Evolutionary conservation across 1,284 basidiomycete genomes (phyloP).

Genomic region (Ceraceosorus guamensis): DNA sequence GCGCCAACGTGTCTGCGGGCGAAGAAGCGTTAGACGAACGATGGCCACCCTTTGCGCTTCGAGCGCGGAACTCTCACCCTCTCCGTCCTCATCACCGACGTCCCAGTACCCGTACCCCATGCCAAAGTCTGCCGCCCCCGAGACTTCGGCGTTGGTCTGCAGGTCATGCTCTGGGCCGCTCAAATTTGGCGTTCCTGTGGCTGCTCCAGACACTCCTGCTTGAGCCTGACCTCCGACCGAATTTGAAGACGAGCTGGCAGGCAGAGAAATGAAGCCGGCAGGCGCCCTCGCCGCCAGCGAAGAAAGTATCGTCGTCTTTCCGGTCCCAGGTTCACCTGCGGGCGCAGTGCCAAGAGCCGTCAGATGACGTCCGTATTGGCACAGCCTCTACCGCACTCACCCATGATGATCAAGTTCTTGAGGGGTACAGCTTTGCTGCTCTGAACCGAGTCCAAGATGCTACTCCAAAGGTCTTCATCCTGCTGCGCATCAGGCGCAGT

Average conservation of each 20-base stretch:
- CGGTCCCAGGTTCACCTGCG: slow-evolving; percentile 62
- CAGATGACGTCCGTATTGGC: background rate
- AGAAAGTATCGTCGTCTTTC: slow-evolving; percentile 66
- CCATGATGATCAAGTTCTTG: slow-evolving; percentile 73
- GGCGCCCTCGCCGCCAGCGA: slow-evolving; percentile 55
- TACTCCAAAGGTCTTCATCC: slow-evolving; percentile 69
- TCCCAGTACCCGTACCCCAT: slow-evolving; percentile 40
- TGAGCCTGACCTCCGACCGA: background rate
- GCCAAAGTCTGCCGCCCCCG: slow-evolving; percentile 18
- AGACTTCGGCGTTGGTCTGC: background rate
- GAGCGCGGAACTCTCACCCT: slow-evolving; percentile 13
- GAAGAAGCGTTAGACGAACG: slow-evolving; percentile 48
- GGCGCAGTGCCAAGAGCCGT: background rate
- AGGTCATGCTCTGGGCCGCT: background rate
- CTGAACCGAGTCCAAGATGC: slow-evolving; percentile 79
- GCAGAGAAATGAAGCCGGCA: slow-evolving; percentile 15
- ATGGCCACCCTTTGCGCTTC: background rate
- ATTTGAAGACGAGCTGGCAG: slow-evolving; percentile 4
- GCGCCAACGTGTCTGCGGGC: slow-evolving; percentile 50
- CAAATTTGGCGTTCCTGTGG: slow-evolving; percentile 4
- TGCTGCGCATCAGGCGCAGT: background rate
- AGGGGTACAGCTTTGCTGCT: slow-evolving; percentile 73
- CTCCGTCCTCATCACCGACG: slow-evolving; percentile 36
- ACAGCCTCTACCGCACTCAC: slow-evolving; percentile 3
- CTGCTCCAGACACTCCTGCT: background rate